Evolutionary conservation across 2,329 filamentous ascomycete genomes (phyloP).

Genomic region (Aspergillus piperis): DNA sequence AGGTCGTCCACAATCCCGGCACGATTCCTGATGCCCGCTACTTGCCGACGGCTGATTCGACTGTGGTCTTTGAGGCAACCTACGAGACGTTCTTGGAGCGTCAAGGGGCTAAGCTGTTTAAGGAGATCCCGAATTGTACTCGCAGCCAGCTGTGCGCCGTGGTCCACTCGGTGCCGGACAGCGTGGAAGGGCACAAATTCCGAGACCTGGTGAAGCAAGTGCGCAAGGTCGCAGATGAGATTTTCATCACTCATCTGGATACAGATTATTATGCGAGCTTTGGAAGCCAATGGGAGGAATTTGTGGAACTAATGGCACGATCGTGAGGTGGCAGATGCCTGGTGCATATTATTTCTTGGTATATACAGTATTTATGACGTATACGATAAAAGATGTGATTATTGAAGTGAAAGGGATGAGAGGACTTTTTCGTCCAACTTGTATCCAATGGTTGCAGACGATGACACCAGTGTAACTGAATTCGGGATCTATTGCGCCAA

Average conservation of each 20-base stretch:
- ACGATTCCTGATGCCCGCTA: slow-evolving; percentile 45
- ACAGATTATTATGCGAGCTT: slow-evolving; percentile 46
- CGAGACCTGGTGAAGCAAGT: slow-evolving; percentile 38
- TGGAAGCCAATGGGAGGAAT: slow-evolving; percentile 39
- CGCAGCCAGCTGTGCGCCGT: slow-evolving; percentile 38
- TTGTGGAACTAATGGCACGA: slow-evolving; percentile 37
- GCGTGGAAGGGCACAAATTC: slow-evolving; percentile 31
- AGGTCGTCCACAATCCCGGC: slow-evolving; percentile 52
- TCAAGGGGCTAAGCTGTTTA: slow-evolving; percentile 34
- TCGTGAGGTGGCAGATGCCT: slow-evolving; percentile 11
- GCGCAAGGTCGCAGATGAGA: slow-evolving; percentile 38
- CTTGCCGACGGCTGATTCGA: slow-evolving; percentile 45
- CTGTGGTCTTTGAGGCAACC: slow-evolving; percentile 50
- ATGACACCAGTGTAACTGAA: no score
- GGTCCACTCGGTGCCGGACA: slow-evolving; percentile 42
- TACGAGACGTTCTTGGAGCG: slow-evolving; percentile 42
- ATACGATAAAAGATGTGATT: background rate
- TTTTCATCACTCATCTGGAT: slow-evolving; percentile 45
- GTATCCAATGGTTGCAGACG: no score
- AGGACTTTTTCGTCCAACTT: no score
- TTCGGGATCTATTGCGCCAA: no score
- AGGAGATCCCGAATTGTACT: slow-evolving; percentile 33
- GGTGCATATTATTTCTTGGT: background rate
- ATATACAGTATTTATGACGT: background rate
- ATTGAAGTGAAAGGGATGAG: no score